Conservation (phyloP, 257 asterid species). For the Plantago ovata region DNA sequence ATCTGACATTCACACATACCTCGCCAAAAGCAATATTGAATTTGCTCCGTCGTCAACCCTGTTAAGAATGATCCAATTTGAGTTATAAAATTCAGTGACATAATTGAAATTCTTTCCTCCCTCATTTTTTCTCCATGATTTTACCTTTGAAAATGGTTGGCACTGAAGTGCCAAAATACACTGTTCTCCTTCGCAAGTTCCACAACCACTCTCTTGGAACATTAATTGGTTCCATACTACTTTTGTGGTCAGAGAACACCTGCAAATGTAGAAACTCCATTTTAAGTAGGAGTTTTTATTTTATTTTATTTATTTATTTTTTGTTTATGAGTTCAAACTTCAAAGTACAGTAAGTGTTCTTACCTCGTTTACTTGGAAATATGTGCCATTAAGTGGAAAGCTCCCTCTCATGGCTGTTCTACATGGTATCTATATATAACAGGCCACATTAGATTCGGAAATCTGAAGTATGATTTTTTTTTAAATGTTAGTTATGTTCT, state of each 20-base stretch:
- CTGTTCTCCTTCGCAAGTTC: conserved; percentile 83
- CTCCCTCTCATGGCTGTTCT: conserved; percentile 99
- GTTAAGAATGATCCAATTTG: conserved; percentile 22
- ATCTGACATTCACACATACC: conserved; percentile 43
- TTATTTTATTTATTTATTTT: too few species aligned
- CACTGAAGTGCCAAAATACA: conserved; percentile 92
- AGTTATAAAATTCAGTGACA: conserved; percentile 12
- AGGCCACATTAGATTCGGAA: conserved; percentile 25
- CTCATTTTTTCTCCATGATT: conserved; percentile 6
- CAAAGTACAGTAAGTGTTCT: conserved; percentile 16
- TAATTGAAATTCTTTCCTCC: not conserved
- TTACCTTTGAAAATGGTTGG: conserved; percentile 92
- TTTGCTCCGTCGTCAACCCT: conserved; percentile 79
- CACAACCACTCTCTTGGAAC: conserved; percentile 93
- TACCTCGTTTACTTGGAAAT: conserved; percentile 99
- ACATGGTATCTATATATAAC: conserved; percentile 77
- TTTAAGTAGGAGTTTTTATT: conserved; percentile 13
- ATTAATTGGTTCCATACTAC: conserved; percentile 71
- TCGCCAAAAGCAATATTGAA: conserved; percentile 96
- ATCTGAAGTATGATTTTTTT: conserved; percentile 1
- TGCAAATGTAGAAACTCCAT: conserved; percentile 26
- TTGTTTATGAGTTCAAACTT: conserved; percentile 15
- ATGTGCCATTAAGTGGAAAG: conserved; percentile 96
- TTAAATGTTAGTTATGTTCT: conserved; percentile 12
- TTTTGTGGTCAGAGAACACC: conserved; percentile 94